Percentiles rank a stretch among this genome's conserved stretches.
Evolutionary conservation across 2,329 filamentous ascomycete species (phyloP).

Genomic region (Aplosporella prunicola): DNA sequence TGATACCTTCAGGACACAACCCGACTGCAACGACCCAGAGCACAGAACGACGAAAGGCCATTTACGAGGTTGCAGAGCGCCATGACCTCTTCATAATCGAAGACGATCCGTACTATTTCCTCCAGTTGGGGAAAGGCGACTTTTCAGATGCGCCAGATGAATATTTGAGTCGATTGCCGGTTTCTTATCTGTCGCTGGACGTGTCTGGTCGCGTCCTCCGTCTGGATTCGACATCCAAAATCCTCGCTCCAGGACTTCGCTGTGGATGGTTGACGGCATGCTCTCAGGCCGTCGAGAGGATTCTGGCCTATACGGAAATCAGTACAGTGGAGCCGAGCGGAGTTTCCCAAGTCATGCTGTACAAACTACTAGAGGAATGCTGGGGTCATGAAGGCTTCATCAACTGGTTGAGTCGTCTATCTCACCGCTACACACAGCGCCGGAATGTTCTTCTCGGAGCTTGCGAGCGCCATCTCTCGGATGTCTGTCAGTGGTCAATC

Average conservation of each 20-base stretch:
- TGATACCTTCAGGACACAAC: conserved; percentile 23
- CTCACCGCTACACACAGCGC: conserved; percentile 16
- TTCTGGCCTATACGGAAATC: conserved; percentile 18
- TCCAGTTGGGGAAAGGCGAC: conserved; percentile 12
- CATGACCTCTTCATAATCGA: conserved; percentile 23
- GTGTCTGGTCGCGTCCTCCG: conserved; percentile 23
- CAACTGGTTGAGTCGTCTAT: conserved; percentile 20
- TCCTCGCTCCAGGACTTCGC: conserved; percentile 23
- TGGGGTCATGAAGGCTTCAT: conserved; percentile 26
- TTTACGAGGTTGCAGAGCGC: conserved; percentile 19
- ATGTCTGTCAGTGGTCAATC: conserved; percentile 16
- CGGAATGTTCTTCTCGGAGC: conserved; percentile 19
- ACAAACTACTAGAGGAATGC: conserved; percentile 22
- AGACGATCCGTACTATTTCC: conserved; percentile 24
- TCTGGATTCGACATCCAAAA: conserved; percentile 24
- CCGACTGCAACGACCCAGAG: conserved; percentile 21
- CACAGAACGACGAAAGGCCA: conserved; percentile 15
- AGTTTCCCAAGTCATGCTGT: conserved; percentile 22
- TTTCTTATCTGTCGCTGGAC: conserved; percentile 28
- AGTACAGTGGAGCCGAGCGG: conserved; percentile 17
- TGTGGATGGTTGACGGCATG: conserved; percentile 24
- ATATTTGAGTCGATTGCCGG: conserved; percentile 13
- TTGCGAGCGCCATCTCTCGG: conserved; percentile 17
- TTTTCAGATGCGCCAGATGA: not conserved
- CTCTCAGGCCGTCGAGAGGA: conserved; percentile 19